Evolutionary conservation across 768 basidiomycete genomes (phyloP).

Genomic region (Pleurotus cornucopiae): DNA sequence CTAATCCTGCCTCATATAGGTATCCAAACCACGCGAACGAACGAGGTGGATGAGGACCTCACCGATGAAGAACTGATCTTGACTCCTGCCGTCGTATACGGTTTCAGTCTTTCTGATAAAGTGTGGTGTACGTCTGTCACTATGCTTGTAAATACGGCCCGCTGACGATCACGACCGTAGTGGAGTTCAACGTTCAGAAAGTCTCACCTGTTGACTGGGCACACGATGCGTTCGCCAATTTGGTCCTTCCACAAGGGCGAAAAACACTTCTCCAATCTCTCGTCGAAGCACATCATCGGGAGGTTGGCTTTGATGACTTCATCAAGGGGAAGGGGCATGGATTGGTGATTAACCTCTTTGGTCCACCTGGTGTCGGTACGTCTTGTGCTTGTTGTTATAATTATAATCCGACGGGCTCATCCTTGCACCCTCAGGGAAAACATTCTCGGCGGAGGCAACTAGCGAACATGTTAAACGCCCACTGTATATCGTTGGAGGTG

Average conservation of each 20-base stretch:
- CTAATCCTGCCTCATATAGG: neutral
- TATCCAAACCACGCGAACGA: neutral
- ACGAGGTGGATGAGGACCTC: slow-evolving; percentile 27
- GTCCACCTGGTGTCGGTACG: slow-evolving; percentile 53
- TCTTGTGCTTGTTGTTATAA: neutral
- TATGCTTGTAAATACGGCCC: too few relatives aligned
- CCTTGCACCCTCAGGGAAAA: slow-evolving; percentile 33
- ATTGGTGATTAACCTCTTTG: slow-evolving; percentile 52
- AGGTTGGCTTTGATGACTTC: slow-evolving; percentile 54
- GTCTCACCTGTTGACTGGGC: slow-evolving; percentile 54
- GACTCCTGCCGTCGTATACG: slow-evolving; percentile 52
- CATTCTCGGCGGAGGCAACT: slow-evolving; percentile 56
- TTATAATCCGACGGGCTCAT: too few relatives aligned
- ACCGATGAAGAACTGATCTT: slow-evolving; percentile 52
- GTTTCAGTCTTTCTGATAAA: slow-evolving; percentile 40
- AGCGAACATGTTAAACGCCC: slow-evolving; percentile 52
- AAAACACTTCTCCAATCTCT: slow-evolving; percentile 54
- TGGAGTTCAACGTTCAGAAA: slow-evolving; percentile 57
- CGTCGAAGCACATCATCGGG: slow-evolving; percentile 53
- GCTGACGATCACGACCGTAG: slow-evolving; percentile 21
- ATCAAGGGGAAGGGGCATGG: slow-evolving; percentile 65
- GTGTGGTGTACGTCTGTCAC: slow-evolving; percentile 11
- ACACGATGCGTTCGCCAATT: slow-evolving; percentile 51
- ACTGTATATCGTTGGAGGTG: slow-evolving; percentile 50
- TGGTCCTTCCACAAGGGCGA: slow-evolving; percentile 50